Evolutionary conservation across 2,329 filamentous ascomycete genomes (phyloP), one percentile per base, ranked within the genome.

Genomic region (Talaromyces sp.): DNA sequence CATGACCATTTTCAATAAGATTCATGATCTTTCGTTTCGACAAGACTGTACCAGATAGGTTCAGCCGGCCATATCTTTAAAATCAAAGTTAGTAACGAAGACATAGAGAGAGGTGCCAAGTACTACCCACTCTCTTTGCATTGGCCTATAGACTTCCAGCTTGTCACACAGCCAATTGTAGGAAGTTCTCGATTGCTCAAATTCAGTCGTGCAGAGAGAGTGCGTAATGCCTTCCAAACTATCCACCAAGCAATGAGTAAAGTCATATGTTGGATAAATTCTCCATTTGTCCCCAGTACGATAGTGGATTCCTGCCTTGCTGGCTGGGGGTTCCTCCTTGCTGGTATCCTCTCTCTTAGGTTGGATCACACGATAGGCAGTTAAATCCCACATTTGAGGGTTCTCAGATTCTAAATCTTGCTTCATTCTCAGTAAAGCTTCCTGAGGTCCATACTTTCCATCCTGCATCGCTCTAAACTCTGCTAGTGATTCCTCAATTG

Each of bases 231-330:
- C 85, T 76, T 99, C 95, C 66, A 96, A 91, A 67, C 90, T 93
- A 82, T 98, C 95, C 69, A 91, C 94, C 27, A 97, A 81, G 75
- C 91, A 96, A 79, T 96, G 91, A 0, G 89, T 90, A 73, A 96
- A 96, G 75, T 96, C 93, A 72, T 97, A 97, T 0, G 94, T 96
- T 0, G 95, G 95, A 74, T 96, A 97, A 65, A 97, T 96, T 76
- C 87, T 89, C 92, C 93, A 98, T 71, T 89, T 87, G 66, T 85
- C 81, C 28, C 90, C 91, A 0, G 93, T 96, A 42, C 91, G 85
- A 76, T 81, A 68, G 65, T 72, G 72, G 58, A 66, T 65, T 67
- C 71, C 70, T 61, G 70, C 63, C 51, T 82, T 82, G 63, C 81
- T 82, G 62, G 91, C 87, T 60, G 59, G 23, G 3, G 42, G 28